Conservation (phyloP, 768 basidiomycete species). For the Coprinopsis marcescibilis region DNA sequence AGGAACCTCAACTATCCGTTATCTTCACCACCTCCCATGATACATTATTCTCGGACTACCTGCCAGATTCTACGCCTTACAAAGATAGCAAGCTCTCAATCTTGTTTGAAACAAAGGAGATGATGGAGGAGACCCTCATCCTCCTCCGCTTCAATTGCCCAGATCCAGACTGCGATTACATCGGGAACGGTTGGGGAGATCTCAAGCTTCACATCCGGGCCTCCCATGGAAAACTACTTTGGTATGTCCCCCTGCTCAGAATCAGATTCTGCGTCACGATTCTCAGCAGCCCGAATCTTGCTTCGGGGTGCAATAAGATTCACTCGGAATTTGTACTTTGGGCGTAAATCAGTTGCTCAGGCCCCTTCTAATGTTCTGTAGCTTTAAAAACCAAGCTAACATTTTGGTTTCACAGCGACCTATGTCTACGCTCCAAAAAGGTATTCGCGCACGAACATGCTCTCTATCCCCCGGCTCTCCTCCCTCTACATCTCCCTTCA, state of each 20-base stretch:
- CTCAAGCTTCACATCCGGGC: conserved; percentile 80
- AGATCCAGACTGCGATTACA: conserved; percentile 74
- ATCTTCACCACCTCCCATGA: conserved; percentile 70
- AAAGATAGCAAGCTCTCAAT: conserved; percentile 73
- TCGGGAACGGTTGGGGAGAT: conserved; percentile 84
- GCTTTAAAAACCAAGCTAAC: too few species aligned
- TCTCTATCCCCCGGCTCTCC: conserved; percentile 58
- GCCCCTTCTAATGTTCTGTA: too few species aligned
- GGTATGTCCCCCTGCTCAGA: conserved; percentile 36
- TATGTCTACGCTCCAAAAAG: conserved; percentile 87
- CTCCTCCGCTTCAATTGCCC: conserved; percentile 95
- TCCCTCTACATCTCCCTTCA: conserved; percentile 75
- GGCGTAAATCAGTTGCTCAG: too few species aligned
- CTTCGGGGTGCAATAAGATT: too few species aligned
- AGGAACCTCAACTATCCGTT: conserved; percentile 72
- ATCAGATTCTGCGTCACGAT: not conserved
- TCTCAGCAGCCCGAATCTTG: not conserved
- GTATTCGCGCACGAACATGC: conserved; percentile 95
- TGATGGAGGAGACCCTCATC: conserved; percentile 92
- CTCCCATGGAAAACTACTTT: conserved; percentile 72
- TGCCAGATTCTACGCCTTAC: conserved; percentile 47
- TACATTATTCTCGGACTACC: conserved; percentile 53
- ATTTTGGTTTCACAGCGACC: conserved; percentile 67
- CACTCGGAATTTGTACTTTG: too few species aligned
- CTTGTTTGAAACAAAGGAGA: conserved; percentile 83